Evolutionary conservation across 768 basidiomycete species (phyloP).

Genomic region (Guyanaporus albipodus): DNA sequence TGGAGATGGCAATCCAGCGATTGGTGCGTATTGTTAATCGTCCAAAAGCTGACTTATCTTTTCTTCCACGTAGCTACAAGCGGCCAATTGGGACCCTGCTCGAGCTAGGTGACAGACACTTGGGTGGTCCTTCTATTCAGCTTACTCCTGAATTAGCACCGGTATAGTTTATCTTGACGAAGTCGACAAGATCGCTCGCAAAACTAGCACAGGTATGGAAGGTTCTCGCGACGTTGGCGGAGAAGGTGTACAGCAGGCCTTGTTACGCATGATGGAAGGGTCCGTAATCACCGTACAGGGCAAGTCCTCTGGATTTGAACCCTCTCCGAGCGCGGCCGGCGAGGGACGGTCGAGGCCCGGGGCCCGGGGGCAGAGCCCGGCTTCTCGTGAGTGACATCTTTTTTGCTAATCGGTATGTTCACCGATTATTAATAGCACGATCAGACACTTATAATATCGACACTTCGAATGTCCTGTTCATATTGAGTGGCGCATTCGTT

Average conservation of each 20-base stretch:
- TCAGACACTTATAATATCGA: slow-evolving; percentile 74
- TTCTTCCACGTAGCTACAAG: slow-evolving; percentile 60
- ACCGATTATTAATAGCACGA: slow-evolving; percentile 37
- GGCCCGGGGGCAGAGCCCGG: slow-evolving; percentile 42
- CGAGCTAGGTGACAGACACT: slow-evolving; percentile 64
- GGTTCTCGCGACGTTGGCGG: slow-evolving; percentile 87
- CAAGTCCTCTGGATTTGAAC: slow-evolving; percentile 52
- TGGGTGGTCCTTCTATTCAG: not conserved
- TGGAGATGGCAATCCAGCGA: slow-evolving; percentile 86
- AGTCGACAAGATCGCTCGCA: slow-evolving; percentile 87
- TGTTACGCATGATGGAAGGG: slow-evolving; percentile 93
- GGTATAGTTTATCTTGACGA: slow-evolving; percentile 98
- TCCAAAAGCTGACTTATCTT: not conserved
- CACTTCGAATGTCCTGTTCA: slow-evolving; percentile 91
- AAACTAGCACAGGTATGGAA: slow-evolving; percentile 53
- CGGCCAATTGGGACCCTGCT: slow-evolving; percentile 83
- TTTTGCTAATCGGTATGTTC: not conserved
- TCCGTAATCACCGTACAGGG: slow-evolving; percentile 78
- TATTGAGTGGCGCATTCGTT: slow-evolving; percentile 92
- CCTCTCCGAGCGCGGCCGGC: slow-evolving; percentile 39
- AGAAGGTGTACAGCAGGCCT: slow-evolving; percentile 93
- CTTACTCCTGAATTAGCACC: slow-evolving; percentile 46
- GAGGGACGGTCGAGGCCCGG: slow-evolving; percentile 49
- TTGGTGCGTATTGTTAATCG: slow-evolving; percentile 44
- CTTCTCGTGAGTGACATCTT: slow-evolving; percentile 18